Base-by-base conservation (phyloP, 805 yeast genomes). In the Candida verbasci region DNA sequence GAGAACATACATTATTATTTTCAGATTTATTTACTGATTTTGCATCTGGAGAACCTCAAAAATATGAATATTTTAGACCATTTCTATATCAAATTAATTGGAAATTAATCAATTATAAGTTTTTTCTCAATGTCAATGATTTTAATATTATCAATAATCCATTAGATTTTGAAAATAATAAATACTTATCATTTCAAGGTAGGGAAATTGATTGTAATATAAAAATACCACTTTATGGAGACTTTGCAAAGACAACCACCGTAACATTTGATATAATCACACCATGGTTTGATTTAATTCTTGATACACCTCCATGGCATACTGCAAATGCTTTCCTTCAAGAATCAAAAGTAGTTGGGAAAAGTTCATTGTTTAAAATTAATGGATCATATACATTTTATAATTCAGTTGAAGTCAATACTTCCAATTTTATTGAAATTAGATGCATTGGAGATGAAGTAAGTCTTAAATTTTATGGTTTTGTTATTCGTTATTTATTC, bases 231-330 rank as follows among this genome's bases (percentile, higher is more conserved):
- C 49, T 79, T 44, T 70, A 70, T 10, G 70, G 74, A 0, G 66
- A 78, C 12, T 69, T 74, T 25, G 60, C 73, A 24, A 74, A 72
- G 34, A 69, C 72, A 3, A 74, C 76, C 1, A 69, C 73, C 0
- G 63, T 82, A 11, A 60, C 68, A 11, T 86, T 70, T 47, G 56
- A 58, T 1, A 44, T 82, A 2, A 44, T 45, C 3, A 81, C 95
- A 0, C 77, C 85, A 0, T 60, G 60, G 32, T 76, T 87, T 45
- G 73, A 80, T 32, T 49, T 93, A 31, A 62, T 74, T 1, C 55
- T 89, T 2, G 82, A 80, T 39, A 77, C 93, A 0, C 97, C 98
- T 0, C 82, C 91, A 1, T 93, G 97, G 96, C 94, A 87, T 51
- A 89, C 97, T 0, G 63, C 79, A 17, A 75, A 79, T 37, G 80